Evolutionary conservation across 2,329 filamentous ascomycete genomes (phyloP), one percentile per base, ranked within the genome.

Genomic region (Ceratocystis cubensis): DNA sequence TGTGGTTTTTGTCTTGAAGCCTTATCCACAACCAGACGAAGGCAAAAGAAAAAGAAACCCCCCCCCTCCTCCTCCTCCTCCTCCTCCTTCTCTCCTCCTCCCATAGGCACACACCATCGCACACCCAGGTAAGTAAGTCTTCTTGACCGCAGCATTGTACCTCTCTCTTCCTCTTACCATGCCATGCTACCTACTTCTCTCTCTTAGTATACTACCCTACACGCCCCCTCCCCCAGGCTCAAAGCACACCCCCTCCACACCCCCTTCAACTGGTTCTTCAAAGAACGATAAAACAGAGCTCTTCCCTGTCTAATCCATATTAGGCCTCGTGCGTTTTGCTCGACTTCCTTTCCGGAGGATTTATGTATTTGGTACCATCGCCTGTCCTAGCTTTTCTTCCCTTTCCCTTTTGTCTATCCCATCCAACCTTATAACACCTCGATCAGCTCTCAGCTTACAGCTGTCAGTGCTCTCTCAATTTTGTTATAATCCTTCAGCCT

Each of bases 401-500:
- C 45, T 63, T 63, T 63, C 37, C 17, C 45, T 63, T 44, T 63
- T 48, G 61, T 63, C 61, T 63, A 63, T 63, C 45, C 46, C 41
- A 63, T 63, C 61, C 41, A 63, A 46, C 61, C 45, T 63, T 63
- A 63, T 63, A 63, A 63, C 61, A 48, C 61, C 41, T 63, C 37
- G 30, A 41, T 63, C 61, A 63, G 61, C 37, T 63, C 61, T 44
- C 61, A 63, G 61, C 61, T 63, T 46, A 57, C 22, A 63, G 61
- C 61, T 63, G 61, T 63, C 61, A 63, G 61, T 63, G 61, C 61
- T 63, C 61, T 44, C 45, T 44, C 45, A 46, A 63, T 63, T 63
- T n/a, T 45, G 61, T 63, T 63, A 46, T 30, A 63, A 63, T 63
- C 61, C 61, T 63, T 63, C 61, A 63, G 61, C 61, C 61, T 63